Percentiles rank a stretch among this genome's conserved stretches.
These are phyloP conservation scores for Elaeis oleifera DNA, from an alignment of 202 grass and related monocot genomes.

Conservation along the genomic window DNA sequence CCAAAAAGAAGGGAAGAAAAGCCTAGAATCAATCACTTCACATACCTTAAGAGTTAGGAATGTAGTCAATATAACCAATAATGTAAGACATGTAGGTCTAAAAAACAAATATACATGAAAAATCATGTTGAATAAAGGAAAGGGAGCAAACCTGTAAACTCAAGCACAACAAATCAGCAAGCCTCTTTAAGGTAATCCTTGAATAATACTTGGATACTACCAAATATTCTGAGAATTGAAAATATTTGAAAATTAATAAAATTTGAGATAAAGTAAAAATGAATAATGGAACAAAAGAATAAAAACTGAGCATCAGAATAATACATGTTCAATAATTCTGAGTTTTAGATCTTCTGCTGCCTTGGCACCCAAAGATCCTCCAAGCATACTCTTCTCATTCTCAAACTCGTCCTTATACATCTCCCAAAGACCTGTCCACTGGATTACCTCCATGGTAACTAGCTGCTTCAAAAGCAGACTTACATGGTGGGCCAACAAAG, in stretches of 20 bases:
- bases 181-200: constrained; percentile 77
- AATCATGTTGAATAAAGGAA: not conserved
- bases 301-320: not conserved
- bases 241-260: constrained; percentile 9
- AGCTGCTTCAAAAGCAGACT: constrained; percentile 80
- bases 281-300: not conserved
- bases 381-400: constrained; percentile 76
- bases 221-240: constrained; percentile 73
- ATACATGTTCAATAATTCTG: constrained; percentile 88
- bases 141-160: constrained; percentile 53
- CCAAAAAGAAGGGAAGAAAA: not conserved
- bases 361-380: constrained; percentile 66
- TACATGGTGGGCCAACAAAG: not conserved
- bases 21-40: not conserved
- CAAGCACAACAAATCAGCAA: constrained; percentile 76
- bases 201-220: constrained; percentile 98
- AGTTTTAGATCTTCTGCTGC: constrained; percentile 79
- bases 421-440: constrained; percentile 82
- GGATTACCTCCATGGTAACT: constrained; percentile 92
- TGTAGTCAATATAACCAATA: not conserved
- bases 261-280: too few relatives aligned
- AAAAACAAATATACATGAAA: not conserved
- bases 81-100: not conserved
- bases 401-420: constrained; percentile 63
- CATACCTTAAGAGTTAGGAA: not conserved